Conservation (phyloP, 2,329 filamentous ascomycete genomes). For the Trichoderma arundinaceum region DNA sequence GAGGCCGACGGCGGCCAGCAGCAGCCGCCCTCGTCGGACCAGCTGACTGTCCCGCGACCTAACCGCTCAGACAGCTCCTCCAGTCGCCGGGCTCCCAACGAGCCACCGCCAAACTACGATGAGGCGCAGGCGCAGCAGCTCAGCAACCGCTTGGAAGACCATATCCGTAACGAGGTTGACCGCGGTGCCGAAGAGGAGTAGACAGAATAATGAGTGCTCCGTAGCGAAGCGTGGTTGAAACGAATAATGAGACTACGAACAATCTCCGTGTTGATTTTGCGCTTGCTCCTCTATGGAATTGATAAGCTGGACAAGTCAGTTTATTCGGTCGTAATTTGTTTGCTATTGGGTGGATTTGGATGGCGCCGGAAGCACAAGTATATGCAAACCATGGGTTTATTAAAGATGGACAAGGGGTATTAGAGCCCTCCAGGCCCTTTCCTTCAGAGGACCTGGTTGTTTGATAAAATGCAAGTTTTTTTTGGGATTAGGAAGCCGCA, state of each 20-base stretch:
- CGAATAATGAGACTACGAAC: constrained; percentile 28
- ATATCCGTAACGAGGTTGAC: constrained; percentile 75
- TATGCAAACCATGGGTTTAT: constrained; percentile 14
- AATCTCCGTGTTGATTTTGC: constrained; percentile 27
- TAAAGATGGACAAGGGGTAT: constrained; percentile 21
- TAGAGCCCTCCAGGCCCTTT: constrained; percentile 17
- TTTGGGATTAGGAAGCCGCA: neutral
- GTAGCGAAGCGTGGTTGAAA: constrained; percentile 23
- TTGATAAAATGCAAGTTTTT: constrained; percentile 14
- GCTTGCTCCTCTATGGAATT: constrained; percentile 21
- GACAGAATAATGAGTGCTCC: constrained; percentile 14
- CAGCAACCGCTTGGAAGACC: constrained; percentile 66
- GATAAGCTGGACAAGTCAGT: constrained; percentile 8
- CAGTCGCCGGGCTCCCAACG: constrained; percentile 60
- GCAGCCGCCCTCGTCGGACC: constrained; percentile 32
- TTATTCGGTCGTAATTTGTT: constrained; percentile 23
- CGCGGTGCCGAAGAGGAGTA: constrained; percentile 47
- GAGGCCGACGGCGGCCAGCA: constrained; percentile 59
- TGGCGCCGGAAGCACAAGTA: constrained; percentile 13
- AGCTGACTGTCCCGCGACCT: constrained; percentile 38
- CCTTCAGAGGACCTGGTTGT: neutral
- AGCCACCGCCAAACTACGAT: constrained; percentile 90
- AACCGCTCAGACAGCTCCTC: constrained; percentile 47
- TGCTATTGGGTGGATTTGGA: constrained; percentile 27
- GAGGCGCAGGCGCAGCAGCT: constrained; percentile 80